Conservation (phyloP, 2,329 filamentous ascomycete species). For the Exophiala bonariae region DNA sequence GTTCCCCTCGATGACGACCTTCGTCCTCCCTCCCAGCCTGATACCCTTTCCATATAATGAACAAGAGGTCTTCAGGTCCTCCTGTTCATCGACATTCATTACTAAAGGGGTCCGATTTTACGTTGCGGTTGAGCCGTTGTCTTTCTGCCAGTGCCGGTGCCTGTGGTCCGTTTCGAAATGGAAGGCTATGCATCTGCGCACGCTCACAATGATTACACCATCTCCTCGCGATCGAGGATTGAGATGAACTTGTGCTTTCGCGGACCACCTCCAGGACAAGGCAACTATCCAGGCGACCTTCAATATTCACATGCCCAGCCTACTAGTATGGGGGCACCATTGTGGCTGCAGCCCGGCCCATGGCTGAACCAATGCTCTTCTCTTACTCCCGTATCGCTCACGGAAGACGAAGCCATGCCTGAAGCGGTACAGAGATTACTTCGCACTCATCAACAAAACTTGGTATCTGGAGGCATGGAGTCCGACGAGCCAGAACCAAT, state of each 20-base stretch:
- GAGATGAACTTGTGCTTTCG: constrained; percentile 10
- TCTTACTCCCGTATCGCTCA: not conserved
- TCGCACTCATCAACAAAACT: not conserved
- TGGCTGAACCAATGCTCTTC: not conserved
- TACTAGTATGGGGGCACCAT: constrained; percentile 2
- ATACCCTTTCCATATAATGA: no score
- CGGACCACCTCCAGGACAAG: not conserved
- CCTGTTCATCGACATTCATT: no score
- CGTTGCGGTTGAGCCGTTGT: no score
- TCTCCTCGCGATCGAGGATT: constrained; percentile 4
- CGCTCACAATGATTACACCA: constrained; percentile 8
- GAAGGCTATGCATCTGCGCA: not conserved
- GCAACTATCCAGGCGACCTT: not conserved
- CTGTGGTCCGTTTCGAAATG: not conserved
- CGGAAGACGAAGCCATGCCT: not conserved
- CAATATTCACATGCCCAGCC: not conserved
- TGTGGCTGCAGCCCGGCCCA: not conserved
- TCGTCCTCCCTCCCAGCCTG: no score
- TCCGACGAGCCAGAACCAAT: not conserved
- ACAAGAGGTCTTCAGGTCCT: no score
- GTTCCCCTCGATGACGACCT: no score
- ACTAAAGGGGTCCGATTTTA: no score
- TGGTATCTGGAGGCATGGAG: not conserved
- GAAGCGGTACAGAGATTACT: not conserved
- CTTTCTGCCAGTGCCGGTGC: no score